Base-by-base conservation (phyloP, 768 basidiomycete species). In the Leucocoprinus leucothites region DNA sequence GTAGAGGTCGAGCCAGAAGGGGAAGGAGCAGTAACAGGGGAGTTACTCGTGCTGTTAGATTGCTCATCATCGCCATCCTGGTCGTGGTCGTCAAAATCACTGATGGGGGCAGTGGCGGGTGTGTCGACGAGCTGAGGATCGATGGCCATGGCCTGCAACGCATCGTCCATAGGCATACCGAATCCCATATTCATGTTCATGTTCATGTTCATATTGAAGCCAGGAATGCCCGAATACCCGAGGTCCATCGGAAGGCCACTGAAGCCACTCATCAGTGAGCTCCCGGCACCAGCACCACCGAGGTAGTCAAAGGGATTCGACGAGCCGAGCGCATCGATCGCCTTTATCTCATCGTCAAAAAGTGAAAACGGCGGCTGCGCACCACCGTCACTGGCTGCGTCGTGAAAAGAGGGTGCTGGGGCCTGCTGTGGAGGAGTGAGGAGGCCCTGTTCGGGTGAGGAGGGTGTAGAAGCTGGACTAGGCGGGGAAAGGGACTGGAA, bases 81-180 rank as follows among this genome's bases (percentile, higher is more conserved):
- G 2, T 70, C 67, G 8, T 81, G 64, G 57, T 69, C 56, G 65
- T 68, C 64, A 59, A 76, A 69, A 62, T 81, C 71, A 58, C 67
- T 61, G 63, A 50, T 73, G 3, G 66, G 61, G 34, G 46, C 43
- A 1, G 63, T 19, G 22, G 84, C 67, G 3, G 86, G 86, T 0
- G 87, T 86, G 38, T 77, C 84, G 54, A 91, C 85, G 51, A 91
- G 82, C 66, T 87, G 86, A 0, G 90, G 89, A 66, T 92, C 87
- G 65, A 92, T 91, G 44, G 67, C 73, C 51, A 63, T 61, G 51
- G 53, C 57, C 49, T 40, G 25, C 21, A 50, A 35, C 40, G 54
- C 56, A 41, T 63, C 60, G 48, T 53, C 48, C 24, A 31, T 31
- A 11, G 31, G 31, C 31, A 31, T 31, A 5, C 11, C 11, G 6